These are phyloP conservation scores for Curvularia sp. DNA, from an alignment of 2,329 filamentous ascomycete genomes.

Conservation along the genomic window DNA sequence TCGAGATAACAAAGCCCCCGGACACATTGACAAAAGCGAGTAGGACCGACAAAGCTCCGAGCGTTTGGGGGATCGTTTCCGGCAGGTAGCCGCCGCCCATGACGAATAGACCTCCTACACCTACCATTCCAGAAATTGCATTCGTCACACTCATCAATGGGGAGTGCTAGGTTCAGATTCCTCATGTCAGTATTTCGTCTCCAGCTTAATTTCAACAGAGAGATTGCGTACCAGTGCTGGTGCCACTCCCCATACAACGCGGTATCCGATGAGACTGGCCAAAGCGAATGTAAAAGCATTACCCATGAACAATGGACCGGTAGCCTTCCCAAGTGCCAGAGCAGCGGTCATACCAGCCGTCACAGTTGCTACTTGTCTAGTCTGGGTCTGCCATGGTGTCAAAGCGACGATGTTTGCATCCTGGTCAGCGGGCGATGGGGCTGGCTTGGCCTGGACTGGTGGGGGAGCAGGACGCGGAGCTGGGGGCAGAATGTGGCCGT, in stretches of 20 bases:
- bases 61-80: conserved; percentile 74
- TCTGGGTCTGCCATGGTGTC: conserved; percentile 82
- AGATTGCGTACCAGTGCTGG: conserved; percentile 2
- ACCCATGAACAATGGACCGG: conserved; percentile 81
- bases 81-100: conserved; percentile 73
- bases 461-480: conserved; percentile 73
- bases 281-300: conserved; percentile 87
- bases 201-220: neutral
- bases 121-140: conserved; percentile 89
- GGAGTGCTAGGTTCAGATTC: conserved; percentile 64
- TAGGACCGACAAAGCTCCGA: conserved; percentile 81
- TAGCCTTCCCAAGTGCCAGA: conserved; percentile 79
- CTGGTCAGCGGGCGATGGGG: conserved; percentile 44
- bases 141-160: conserved; percentile 94
- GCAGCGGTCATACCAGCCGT: conserved; percentile 80
- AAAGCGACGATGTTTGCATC: conserved; percentile 68
- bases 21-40: conserved; percentile 88
- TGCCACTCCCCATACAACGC: conserved; percentile 44
- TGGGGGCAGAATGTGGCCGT: conserved; percentile 77
- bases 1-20: conserved; percentile 89
- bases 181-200: neutral
- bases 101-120: conserved; percentile 85
- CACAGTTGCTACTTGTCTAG: conserved; percentile 75
- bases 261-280: conserved; percentile 84
- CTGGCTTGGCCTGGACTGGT: conserved; percentile 59